These are phyloP conservation scores for Gossypium anomalum DNA, from an alignment of 345 rosid genomes.

Conservation along the genomic window DNA sequence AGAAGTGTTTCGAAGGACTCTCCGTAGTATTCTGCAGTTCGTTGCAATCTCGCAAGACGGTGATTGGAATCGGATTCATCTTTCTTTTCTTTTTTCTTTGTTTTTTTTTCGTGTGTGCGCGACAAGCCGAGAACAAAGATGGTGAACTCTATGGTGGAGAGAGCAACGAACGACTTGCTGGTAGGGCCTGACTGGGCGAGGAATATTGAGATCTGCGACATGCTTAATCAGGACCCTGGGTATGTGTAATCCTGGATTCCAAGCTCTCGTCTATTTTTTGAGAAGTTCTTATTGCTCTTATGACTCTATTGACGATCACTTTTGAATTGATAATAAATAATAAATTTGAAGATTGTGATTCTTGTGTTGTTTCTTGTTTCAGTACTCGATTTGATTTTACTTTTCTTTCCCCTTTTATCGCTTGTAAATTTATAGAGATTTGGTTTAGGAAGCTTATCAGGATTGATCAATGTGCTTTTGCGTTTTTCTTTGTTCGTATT, in stretches of 20 bases:
- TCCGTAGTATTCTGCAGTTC: slow-evolving; percentile 35
- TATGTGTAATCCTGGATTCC: slow-evolving; percentile 29
- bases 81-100: neutral
- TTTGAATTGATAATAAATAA: neutral
- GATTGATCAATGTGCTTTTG: slow-evolving; percentile 8
- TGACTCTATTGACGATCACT: neutral
- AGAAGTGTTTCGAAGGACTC: slow-evolving; percentile 11
- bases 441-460: neutral
- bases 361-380: neutral
- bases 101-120: neutral
- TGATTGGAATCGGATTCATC: slow-evolving; percentile 15
- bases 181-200: slow-evolving; percentile 99
- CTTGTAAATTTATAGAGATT: neutral
- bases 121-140: slow-evolving; percentile 37
- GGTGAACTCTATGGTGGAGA: slow-evolving; percentile 98
- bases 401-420: neutral
- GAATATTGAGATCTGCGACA: slow-evolving; percentile 99
- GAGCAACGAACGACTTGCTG: slow-evolving; percentile 98
- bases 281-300: neutral
- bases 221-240: slow-evolving; percentile 94
- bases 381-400: neutral
- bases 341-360: neutral
- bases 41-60: slow-evolving; percentile 28
- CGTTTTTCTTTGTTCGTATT: neutral
- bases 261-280: neutral